These are phyloP conservation scores for Nothophoma quercina DNA, from an alignment of 2,329 filamentous ascomycete species.

Conservation along the genomic window DNA sequence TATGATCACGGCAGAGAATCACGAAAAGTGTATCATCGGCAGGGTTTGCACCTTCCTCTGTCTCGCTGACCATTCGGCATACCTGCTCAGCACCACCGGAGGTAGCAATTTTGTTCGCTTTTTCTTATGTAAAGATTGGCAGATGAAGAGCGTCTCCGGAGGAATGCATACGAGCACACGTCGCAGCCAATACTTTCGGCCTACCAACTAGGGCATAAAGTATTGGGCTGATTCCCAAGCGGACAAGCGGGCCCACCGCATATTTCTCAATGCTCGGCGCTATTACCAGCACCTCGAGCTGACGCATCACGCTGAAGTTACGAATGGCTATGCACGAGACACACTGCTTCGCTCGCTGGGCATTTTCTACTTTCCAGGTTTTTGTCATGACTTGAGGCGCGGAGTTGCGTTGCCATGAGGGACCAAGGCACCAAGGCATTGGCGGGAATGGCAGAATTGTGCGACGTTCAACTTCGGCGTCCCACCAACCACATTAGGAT, in stretches of 20 bases:
- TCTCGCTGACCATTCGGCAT: background rate
- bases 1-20: conserved; percentile 1
- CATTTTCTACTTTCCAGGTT: conserved; percentile 1
- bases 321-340: background rate
- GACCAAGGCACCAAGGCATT: conserved; percentile 32
- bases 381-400: conserved; percentile 13
- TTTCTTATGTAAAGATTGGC: conserved; percentile 9
- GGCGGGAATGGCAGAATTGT: conserved; percentile 22
- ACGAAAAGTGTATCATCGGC: background rate
- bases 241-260: conserved; percentile 23
- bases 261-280: conserved; percentile 16
- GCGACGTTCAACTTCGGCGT: conserved; percentile 20
- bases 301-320: background rate
- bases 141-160: background rate
- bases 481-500: conserved; percentile 23
- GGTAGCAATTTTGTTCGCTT: background rate
- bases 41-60: background rate
- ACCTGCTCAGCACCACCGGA: conserved; percentile 1
- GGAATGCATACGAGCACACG: conserved; percentile 14
- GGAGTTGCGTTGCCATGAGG: conserved; percentile 11
- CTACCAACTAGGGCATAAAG: conserved; percentile 20
- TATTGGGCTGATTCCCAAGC: conserved; percentile 16
- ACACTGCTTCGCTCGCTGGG: conserved; percentile 7
- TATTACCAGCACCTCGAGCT: conserved; percentile 7
- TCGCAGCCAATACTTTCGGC: conserved; percentile 24